A percentile compares a stretch with the other conserved stretches of the same genome.
Conservation (phyloP, 148 eudicot species). For the Talinum fruticosum region DNA sequence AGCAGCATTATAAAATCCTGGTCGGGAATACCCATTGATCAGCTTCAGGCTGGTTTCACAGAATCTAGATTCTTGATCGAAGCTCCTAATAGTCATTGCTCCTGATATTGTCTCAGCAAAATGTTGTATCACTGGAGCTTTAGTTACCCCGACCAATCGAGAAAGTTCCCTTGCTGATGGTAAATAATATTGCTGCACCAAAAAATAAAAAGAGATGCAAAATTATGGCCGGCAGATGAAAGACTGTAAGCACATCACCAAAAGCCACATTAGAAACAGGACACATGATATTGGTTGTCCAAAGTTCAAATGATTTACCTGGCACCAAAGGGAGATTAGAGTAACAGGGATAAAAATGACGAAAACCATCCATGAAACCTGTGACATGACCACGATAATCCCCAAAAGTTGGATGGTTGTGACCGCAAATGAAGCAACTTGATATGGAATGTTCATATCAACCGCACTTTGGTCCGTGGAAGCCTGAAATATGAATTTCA, state of each 20-base stretch:
- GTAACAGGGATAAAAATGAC: conserved; percentile 47
- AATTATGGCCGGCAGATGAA: background rate
- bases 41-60: conserved; percentile 29
- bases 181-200: conserved; percentile 49
- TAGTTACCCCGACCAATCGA: conserved; percentile 47
- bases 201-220: background rate
- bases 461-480: conserved; percentile 55
- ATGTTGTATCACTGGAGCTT: conserved; percentile 63
- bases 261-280: background rate
- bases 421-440: conserved; percentile 35
- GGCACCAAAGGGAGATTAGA: conserved; percentile 40
- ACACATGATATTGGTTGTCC: no score
- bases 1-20: conserved; percentile 42
- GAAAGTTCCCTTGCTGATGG: conserved; percentile 61
- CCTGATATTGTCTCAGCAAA: conserved; percentile 64
- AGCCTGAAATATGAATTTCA: conserved; percentile 30
- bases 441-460: conserved; percentile 32
- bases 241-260: background rate
- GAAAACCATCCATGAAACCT: conserved; percentile 49
- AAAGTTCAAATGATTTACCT: conserved; percentile 27
- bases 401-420: conserved; percentile 40
- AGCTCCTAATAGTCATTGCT: conserved; percentile 52
- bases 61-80: conserved; percentile 49
- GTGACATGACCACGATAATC: conserved; percentile 48
- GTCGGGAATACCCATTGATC: conserved; percentile 37